These are phyloP conservation scores for Yamadazyma siamensis DNA, from an alignment of 1,139 yeast species.

Conservation along the genomic window DNA sequence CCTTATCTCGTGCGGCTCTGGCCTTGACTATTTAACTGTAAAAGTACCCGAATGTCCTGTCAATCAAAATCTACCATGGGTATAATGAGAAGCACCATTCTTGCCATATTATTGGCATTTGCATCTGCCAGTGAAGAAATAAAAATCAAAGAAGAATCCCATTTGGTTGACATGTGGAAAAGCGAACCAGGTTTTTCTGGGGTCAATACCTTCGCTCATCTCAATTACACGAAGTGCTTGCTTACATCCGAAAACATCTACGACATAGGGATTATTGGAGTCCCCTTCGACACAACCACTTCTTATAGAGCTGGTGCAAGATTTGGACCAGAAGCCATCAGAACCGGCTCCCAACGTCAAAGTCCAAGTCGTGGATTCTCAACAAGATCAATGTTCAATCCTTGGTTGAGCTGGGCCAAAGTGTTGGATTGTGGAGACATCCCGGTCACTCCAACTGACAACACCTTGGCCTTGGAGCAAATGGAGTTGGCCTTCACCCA, in stretches of 20 bases:
- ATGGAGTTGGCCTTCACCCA: slow-evolving; percentile 6
- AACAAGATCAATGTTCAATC: slow-evolving; percentile 22
- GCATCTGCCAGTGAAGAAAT: neutral
- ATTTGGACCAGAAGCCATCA: slow-evolving; percentile 25
- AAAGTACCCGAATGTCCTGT: no score
- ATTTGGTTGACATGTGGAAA: slow-evolving; percentile 4
- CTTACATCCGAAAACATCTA: slow-evolving; percentile 24
- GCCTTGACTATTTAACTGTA: no score
- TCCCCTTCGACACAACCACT: slow-evolving; percentile 27
- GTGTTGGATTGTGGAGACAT: slow-evolving; percentile 55
- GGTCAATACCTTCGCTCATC: slow-evolving; percentile 30
- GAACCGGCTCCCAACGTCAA: slow-evolving; percentile 25
- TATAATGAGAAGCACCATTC: neutral
- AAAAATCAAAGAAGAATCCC: slow-evolving; percentile 1
- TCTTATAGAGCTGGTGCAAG: slow-evolving; percentile 28
- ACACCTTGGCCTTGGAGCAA: slow-evolving; percentile 49
- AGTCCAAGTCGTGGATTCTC: slow-evolving; percentile 18
- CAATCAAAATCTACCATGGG: no score
- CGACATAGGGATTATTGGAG: slow-evolving; percentile 28
- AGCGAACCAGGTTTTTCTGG: slow-evolving; percentile 20
- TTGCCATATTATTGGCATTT: neutral
- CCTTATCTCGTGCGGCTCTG: no score
- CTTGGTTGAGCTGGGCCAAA: slow-evolving; percentile 24
- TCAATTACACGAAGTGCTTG: slow-evolving; percentile 24
- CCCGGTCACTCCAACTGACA: slow-evolving; percentile 53